Percentiles rank a stretch among this genome's conserved stretches.
Conservation (phyloP, 2,329 filamentous ascomycete genomes). For the Ascochyta koolunga region DNA sequence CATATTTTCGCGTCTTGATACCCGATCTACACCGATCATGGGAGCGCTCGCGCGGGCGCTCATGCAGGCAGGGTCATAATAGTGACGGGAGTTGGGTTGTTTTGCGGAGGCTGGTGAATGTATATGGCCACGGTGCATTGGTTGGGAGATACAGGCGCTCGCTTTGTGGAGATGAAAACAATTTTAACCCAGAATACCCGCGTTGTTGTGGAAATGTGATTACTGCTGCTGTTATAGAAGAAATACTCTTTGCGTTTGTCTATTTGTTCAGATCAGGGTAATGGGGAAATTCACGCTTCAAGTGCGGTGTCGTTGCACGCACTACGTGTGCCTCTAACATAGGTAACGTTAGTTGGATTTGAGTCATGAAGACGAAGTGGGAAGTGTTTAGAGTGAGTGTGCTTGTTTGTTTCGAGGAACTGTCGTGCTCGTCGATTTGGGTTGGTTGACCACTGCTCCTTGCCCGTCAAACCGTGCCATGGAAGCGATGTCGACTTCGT, state of each 20-base stretch:
- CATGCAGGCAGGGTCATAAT: background rate
- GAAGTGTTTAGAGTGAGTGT: no score
- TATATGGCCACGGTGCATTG: background rate
- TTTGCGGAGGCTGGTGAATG: background rate
- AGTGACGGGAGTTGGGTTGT: background rate
- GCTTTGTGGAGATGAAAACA: no score
- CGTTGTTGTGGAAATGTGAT: no score
- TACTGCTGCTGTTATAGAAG: no score
- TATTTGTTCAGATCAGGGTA: no score
- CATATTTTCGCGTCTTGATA: slow-evolving; percentile 9
- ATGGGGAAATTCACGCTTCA: no score
- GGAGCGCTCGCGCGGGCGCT: background rate
- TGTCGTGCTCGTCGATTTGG: slow-evolving; percentile 1
- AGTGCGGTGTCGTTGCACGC: no score
- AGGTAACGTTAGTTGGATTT: no score
- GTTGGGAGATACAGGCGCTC: background rate
- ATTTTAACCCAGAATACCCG: no score
- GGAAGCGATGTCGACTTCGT: background rate
- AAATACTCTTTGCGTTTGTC: no score
- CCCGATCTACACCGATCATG: slow-evolving; percentile 15
- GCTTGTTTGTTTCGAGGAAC: background rate
- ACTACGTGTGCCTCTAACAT: no score
- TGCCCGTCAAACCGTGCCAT: background rate
- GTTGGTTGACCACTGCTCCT: background rate
- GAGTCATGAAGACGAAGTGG: no score